Conservation (phyloP, 179 eudicot species). For the Silene noctiflora region DNA sequence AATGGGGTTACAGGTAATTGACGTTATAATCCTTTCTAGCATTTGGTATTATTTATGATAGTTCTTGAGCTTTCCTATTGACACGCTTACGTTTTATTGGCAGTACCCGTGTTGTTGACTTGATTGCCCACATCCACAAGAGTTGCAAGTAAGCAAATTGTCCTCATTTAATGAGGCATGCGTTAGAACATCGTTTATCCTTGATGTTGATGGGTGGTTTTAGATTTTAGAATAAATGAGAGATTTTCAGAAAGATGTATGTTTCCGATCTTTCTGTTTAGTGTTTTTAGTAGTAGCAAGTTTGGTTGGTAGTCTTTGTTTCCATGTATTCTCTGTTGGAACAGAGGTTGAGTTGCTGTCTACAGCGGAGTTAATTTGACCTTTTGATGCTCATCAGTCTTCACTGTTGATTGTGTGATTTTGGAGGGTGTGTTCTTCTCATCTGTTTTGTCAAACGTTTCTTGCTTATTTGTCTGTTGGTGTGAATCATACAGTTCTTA, state of each 20-base stretch:
- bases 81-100: background rate
- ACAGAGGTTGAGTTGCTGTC: conserved; percentile 10
- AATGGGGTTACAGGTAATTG: conserved; percentile 71
- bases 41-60: background rate
- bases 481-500: no score
- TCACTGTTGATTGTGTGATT: background rate
- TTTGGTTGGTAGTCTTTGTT: conserved; percentile 7
- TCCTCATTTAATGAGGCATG: background rate
- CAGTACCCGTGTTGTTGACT: conserved; percentile 73
- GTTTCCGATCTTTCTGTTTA: conserved; percentile 9
- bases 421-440: background rate
- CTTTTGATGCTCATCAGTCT: background rate
- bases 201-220: background rate
- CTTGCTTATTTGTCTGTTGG: no score
- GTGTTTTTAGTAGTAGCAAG: conserved; percentile 21
- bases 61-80: background rate
- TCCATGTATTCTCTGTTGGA: background rate
- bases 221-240: conserved; percentile 19
- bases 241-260: conserved; percentile 15
- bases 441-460: no score
- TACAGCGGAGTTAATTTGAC: background rate
- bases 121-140: conserved; percentile 60
- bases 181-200: background rate
- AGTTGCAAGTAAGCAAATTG: conserved; percentile 25
- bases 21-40: background rate